Conservation (phyloP, 139 green algal species). For the Micractinium sp. region DNA sequence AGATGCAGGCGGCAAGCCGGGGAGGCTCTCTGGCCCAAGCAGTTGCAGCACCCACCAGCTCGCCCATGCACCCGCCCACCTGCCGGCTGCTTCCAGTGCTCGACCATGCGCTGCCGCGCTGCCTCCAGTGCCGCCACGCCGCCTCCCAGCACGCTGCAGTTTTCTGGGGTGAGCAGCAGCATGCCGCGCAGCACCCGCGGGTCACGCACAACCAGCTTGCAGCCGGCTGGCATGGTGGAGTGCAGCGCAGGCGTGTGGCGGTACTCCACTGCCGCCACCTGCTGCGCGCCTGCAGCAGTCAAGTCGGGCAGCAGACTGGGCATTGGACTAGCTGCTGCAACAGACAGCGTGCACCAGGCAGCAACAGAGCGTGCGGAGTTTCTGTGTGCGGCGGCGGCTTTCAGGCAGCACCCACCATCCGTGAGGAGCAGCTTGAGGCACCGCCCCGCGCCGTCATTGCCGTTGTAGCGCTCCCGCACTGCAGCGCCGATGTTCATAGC, state of each 20-base stretch:
- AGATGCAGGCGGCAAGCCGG: no score
- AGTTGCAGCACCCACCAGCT: not conserved
- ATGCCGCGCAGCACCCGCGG: constrained; percentile 58
- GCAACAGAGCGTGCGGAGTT: not conserved
- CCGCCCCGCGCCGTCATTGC: constrained; percentile 54
- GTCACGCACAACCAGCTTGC: constrained; percentile 67
- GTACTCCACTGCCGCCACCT: constrained; percentile 62
- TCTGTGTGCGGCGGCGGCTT: not conserved
- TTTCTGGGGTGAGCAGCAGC: constrained; percentile 72
- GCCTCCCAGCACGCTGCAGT: constrained; percentile 66
- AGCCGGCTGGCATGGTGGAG: constrained; percentile 37
- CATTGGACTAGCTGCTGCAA: not conserved
- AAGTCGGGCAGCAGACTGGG: not conserved
- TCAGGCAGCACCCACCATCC: constrained; percentile 62
- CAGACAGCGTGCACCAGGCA: not conserved
- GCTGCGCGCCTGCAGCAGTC: constrained; percentile 42
- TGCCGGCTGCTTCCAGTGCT: constrained; percentile 52
- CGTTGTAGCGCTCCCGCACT: constrained; percentile 64
- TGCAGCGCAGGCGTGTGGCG: constrained; percentile 31
- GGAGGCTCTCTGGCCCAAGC: not conserved
- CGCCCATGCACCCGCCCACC: constrained; percentile 4
- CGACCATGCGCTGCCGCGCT: constrained; percentile 43
- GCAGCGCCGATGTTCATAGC: constrained; percentile 68
- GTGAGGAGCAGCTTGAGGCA: constrained; percentile 78
- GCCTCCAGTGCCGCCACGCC: constrained; percentile 60